Percentiles rank a stretch among this genome's conserved stretches.
phyloP scores from a whole-genome alignment of 257 asterid species.

The Solanum etuberosum region DNA sequence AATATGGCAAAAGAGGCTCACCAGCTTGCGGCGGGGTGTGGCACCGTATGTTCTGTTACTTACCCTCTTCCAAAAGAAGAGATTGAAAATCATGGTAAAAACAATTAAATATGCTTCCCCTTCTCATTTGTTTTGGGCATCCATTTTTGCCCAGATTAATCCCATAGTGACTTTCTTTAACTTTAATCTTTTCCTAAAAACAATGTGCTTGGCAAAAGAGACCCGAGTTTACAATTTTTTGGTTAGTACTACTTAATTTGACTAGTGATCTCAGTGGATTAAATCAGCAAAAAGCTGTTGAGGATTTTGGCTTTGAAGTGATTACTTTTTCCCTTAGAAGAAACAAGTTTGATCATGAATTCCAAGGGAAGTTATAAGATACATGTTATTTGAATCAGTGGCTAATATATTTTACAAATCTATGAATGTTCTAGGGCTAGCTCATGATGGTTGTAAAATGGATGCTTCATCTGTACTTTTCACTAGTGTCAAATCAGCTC shows the following conservation, averaged over 20 bases:
- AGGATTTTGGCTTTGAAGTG: not conserved
- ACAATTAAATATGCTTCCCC: not conserved
- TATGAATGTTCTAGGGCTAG: conserved; percentile 44
- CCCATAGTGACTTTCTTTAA: not conserved
- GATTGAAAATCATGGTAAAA: conserved; percentile 66
- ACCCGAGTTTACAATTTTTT: not conserved
- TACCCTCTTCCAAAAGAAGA: conserved; percentile 79
- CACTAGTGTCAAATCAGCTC: conserved; percentile 88
- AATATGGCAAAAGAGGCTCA: conserved; percentile 85
- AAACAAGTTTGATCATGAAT: not conserved
- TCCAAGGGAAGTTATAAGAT: not conserved
- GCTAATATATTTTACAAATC: not conserved
- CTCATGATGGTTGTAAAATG: conserved; percentile 76
- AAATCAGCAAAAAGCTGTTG: not conserved
- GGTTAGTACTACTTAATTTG: not conserved
- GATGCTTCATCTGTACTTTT: conserved; percentile 69
- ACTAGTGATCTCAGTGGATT: not conserved
- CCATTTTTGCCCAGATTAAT: not conserved
- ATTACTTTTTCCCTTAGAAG: not conserved
- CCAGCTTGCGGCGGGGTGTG: conserved; percentile 47
- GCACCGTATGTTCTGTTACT: conserved; percentile 51
- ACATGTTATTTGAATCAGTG: not conserved
- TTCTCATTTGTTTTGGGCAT: not conserved
- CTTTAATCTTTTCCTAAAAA: not conserved
- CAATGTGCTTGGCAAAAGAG: not conserved